Base-by-base conservation (phyloP, 2,329 filamentous ascomycete species). In the Trichoderma sp. region DNA sequence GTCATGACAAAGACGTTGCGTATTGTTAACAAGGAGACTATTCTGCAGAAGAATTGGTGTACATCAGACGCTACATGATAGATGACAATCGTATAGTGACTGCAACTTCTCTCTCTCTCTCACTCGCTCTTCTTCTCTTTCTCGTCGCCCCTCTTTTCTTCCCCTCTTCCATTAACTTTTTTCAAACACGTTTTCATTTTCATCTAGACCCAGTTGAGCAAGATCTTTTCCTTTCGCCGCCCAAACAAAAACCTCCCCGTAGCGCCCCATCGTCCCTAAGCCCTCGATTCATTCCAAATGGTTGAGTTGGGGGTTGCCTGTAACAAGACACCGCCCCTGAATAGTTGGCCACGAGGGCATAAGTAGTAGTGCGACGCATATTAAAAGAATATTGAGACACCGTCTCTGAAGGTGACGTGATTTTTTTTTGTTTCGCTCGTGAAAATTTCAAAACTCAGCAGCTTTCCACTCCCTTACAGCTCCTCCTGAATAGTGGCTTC, bases 401-500 rank as follows among this genome's bases (percentile, higher is more conserved):
- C n/a, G 38, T 65, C 60, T 73, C 31, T 38, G 41, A 65, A 65
- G 29, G 21, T 56, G 38, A 71, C 41, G 29, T 56, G 21, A 59
- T 62, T 73, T 65, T 64, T 72, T 73, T 56, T 56, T 7, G 38
- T 45, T 62, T 65, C 60, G 60, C 29, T 72, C 21, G 29, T 72
- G n/a, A 53, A 45, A 64, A 63, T 50, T 50, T 45, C 29, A 69
- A 56, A 50, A 69, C 53, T 68, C 35, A 29, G 24, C 18, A 27
- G 21, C 21, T 38, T 16, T 35, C 24, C 65, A 12, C 76, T 79
- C 59, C 24, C 75, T 80, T 81, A 86, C 72, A 85, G 79, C 80
- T 85, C 83, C 41, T 85, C 84, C 76, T 82, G 83, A 64, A 38
- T 18, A 16, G 87, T 89, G 33, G 91, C 90, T 80, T 91, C 90